A percentile compares a stretch with the other conserved stretches of the same genome.
Conservation (phyloP, 1,284 basidiomycete species). For the Xanthoconium separans region DNA sequence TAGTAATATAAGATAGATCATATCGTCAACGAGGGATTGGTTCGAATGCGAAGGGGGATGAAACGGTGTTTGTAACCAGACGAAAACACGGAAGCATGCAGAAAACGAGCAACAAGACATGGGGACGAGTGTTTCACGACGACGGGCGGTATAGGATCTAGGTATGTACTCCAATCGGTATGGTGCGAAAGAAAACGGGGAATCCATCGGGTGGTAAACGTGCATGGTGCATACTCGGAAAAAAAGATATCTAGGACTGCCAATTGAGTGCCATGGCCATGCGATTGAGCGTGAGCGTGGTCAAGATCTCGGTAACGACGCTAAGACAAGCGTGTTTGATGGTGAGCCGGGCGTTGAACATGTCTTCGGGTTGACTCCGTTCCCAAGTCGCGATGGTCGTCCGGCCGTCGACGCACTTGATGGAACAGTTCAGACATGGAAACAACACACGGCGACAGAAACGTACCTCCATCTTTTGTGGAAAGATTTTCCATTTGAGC, state of each 20-base stretch:
- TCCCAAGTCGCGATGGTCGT: constrained; percentile 63
- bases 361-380: constrained; percentile 49
- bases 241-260: constrained; percentile 28
- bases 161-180: neutral
- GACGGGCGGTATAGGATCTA: constrained; percentile 9
- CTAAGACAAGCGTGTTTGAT: constrained; percentile 54
- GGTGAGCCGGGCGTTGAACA: constrained; percentile 58
- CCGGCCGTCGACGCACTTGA: constrained; percentile 59
- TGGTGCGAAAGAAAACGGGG: constrained; percentile 2
- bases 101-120: neutral
- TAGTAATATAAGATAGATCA: constrained; percentile 15
- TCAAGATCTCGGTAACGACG: constrained; percentile 69
- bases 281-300: constrained; percentile 65
- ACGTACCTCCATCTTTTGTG: constrained; percentile 62
- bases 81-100: constrained; percentile 15
- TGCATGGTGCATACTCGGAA: neutral
- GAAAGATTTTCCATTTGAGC: constrained; percentile 66
- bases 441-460: neutral
- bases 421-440: neutral
- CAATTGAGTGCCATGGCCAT: constrained; percentile 59
- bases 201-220: no score
- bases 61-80: neutral
- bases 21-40: constrained; percentile 1
- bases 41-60: neutral
- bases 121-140: constrained; percentile 20